Evolutionary conservation across 75 land plant species (phyloP), one percentile per base, ranked within the genome.

Genomic region (Chamaecyparis obtusa): DNA sequence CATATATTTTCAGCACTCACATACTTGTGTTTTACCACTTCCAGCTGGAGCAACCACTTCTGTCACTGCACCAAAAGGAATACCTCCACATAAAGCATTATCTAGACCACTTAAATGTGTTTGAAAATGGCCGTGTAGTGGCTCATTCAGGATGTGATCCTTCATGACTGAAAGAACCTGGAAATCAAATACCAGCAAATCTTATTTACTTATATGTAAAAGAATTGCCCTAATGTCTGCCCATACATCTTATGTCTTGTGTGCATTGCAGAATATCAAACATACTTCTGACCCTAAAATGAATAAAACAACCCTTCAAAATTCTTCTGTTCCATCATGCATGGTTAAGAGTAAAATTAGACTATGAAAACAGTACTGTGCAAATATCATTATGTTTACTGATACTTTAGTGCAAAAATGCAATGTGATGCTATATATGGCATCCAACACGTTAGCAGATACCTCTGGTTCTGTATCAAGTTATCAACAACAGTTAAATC

Each of bases 11-110:
- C 44, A 80, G 33, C 64, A 84, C 15, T 84, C 24, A 56, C 88
- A 71, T 88, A 97, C 99, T 49, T 97, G 99, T 13, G 96, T 97
- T 91, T 97, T 96, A 48, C 99, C 99, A 60, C 94, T 94, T 55
- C 99, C 97, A 5, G 97, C 89, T 41, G 97, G 96, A 84, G 96
- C 99, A 85, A 96, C 99, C 86, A 97, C 49, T 81, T 97, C 99
- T 64, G 96, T 97, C 46, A 97, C 41, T 21, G 90, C 94, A 86
- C 97, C 99, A 90, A 93, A 94, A 30, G 99, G 99, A 30, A 97
- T 90, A 83, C 99, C 99, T 60, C 99, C 99, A 85, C 92, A 91
- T 72, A 97, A 90, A 24, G 96, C 95, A 14, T 87, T 86, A 87
- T 97, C 99, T 17, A 97, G 83, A 8, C 92, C 95, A 83, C 83